These are phyloP conservation scores for Tubosaeta sp. DNA, from an alignment of 768 basidiomycete genomes.

Conservation along the genomic window DNA sequence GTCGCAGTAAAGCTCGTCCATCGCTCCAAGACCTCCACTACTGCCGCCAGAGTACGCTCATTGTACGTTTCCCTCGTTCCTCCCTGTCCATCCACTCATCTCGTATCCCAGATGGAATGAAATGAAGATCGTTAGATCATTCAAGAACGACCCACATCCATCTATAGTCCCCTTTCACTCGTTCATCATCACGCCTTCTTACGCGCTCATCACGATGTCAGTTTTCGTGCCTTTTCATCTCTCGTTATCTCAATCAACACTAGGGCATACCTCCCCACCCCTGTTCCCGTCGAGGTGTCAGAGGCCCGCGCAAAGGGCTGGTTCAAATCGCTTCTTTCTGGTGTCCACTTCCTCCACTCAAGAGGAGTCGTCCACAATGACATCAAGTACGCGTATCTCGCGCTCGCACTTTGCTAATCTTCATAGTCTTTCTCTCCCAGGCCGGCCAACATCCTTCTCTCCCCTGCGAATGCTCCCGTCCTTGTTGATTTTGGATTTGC, in stretches of 20 bases:
- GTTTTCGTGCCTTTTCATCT: slow-evolving; percentile 27
- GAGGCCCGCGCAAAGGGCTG: slow-evolving; percentile 74
- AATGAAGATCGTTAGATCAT: slow-evolving; percentile 89
- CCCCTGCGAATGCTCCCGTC: slow-evolving; percentile 71
- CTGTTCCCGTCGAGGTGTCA: slow-evolving; percentile 84
- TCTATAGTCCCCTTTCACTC: slow-evolving; percentile 91
- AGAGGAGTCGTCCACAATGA: slow-evolving; percentile 90
- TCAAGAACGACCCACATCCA: slow-evolving; percentile 84
- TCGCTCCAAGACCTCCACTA: slow-evolving; percentile 72
- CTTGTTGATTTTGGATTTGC: slow-evolving; percentile 98
- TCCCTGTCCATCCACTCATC: slow-evolving; percentile 2
- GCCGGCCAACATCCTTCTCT: slow-evolving; percentile 91
- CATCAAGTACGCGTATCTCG: slow-evolving; percentile 66
- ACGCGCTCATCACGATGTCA: slow-evolving; percentile 90
- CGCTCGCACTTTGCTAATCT: neutral
- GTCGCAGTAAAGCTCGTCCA: slow-evolving; percentile 95
- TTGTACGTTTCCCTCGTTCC: slow-evolving; percentile 48
- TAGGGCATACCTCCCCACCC: slow-evolving; percentile 84
- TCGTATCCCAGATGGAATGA: slow-evolving; percentile 78
- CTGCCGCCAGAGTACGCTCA: slow-evolving; percentile 84
- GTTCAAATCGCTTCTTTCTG: slow-evolving; percentile 80
- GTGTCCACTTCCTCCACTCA: slow-evolving; percentile 77
- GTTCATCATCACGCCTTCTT: slow-evolving; percentile 89
- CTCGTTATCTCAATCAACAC: slow-evolving; percentile 7
- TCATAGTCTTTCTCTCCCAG: slow-evolving; percentile 34